Base-by-base conservation (phyloP, 495 filamentous ascomycete species). In the Usnea hakonensis region DNA sequence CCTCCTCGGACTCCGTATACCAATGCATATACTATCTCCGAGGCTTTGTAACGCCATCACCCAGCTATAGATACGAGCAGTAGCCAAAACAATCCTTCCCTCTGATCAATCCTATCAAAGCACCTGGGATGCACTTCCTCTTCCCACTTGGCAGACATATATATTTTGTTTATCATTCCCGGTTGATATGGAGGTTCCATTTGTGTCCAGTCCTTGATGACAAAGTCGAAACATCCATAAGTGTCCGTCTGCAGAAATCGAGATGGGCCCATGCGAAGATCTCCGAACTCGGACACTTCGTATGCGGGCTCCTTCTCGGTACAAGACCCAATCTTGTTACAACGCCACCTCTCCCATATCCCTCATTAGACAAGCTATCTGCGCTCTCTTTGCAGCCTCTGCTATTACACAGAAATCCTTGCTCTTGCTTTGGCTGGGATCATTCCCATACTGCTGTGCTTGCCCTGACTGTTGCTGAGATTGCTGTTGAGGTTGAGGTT, bases 331-430 rank as follows among this genome's bases (percentile, higher is more conserved):
- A 19, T 43, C 16, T 32, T 40, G 11, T 64, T 35, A 71, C 37
- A 71, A 35, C 46, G 48, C 58, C 56, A 87, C 74, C 52, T 83
- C 80, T 63, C 88, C 89, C 68, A 97, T 74, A 74, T 97, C 93
- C 60, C 93, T 79, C 82, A 91, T 87, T 63, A 97, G 71, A 61
- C 90, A 83, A 9, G 88, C 88, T 80, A 96, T 87, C 75, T 95
- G 90, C 10, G 93, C 93, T 48, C 93, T 82, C 71, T 95, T 95
- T 56, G 90, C 93, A 4, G 93, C 93, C 75, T 97, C 93, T n/a
- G 92, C 92, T 17, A 97, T 83, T 28, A 97, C 80, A 57, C 81
- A 92, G 71, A 90, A 90, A 73, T 95, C 88, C 58, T 57, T 35
- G 52, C 53, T 44, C 54, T 43, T 40, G 37, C 38, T 13, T 17